Percentiles rank a stretch among this genome's conserved stretches.
Evolutionary conservation across 805 yeast genomes (phyloP).

Genomic region (Yarrowia deformans): DNA sequence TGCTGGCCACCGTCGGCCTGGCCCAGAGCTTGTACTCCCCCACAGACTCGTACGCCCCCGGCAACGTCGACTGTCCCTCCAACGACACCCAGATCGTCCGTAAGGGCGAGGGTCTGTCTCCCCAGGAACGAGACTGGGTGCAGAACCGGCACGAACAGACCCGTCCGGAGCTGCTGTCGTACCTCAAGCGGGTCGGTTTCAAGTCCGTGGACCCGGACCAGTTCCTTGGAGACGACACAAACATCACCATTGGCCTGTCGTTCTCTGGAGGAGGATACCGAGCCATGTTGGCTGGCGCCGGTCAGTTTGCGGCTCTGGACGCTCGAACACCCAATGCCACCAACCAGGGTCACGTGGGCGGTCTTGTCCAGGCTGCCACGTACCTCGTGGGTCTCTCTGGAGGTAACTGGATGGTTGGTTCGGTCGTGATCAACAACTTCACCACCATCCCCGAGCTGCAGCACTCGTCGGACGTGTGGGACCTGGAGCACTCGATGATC

Average conservation of each 20-base stretch:
- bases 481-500: conserved; percentile 65
- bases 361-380: conserved; percentile 70
- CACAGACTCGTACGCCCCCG: conserved; percentile 57
- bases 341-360: conserved; percentile 73
- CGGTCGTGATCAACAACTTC: conserved; percentile 73
- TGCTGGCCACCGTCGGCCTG: conserved; percentile 22
- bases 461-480: conserved; percentile 64
- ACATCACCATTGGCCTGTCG: conserved; percentile 54
- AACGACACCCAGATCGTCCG: conserved; percentile 47
- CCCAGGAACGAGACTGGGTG: conserved; percentile 49
- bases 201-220: conserved; percentile 67
- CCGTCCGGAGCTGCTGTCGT: conserved; percentile 61
- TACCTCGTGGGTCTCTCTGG: conserved; percentile 82
- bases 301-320: conserved; percentile 80
- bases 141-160: conserved; percentile 49
- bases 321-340: conserved; percentile 67
- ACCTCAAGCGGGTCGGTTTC: conserved; percentile 57
- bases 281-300: conserved; percentile 86
- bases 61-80: conserved; percentile 55
- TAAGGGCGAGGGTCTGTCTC: conserved; percentile 47
- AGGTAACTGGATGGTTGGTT: conserved; percentile 80
- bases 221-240: conserved; percentile 65
- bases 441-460: conserved; percentile 69
- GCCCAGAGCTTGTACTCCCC: conserved; percentile 47
- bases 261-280: conserved; percentile 92